Base-by-base conservation (phyloP, 192 early-diverging fungal species). In the Kickxella alabastrina region DNA sequence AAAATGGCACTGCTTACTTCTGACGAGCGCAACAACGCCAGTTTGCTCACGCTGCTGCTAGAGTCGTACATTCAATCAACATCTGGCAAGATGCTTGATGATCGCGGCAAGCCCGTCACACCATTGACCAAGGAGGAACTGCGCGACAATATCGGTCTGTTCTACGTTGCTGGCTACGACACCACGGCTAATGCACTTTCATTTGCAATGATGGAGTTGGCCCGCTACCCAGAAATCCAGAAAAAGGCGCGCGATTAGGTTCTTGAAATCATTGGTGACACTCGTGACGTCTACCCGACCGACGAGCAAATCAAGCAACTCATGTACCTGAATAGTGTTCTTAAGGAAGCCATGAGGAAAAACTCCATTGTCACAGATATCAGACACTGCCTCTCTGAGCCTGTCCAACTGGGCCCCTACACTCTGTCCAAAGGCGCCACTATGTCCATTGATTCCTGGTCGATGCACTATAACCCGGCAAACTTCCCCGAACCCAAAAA, bases 121-220 rank as follows among this genome's bases (percentile, higher is more conserved):
- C 61, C 72, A 15, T 67, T 75, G 71, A 67, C 64, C 3, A 58
- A 52, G 0, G 66, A 80, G 21, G 62, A 65, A 56, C 62, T 72
- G 25, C 68, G 76, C 55, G 69, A 77, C 52, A 79, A 82, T 34
- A 68, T 72, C 3, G 64, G 66, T 14, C 54, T 82, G 8, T 80
- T 81, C 65, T 82, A 75, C 64, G 63, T 82, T 18, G 81, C 81
- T 34, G 81, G 81, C 28, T 73, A 81, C 55, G 76, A 78, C 18
- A 62, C 76, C 17, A 75, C 77, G n/a, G 65, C 79, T 4, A 43
- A 58, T 23, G 52, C 69, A 2, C 37, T 82, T 4, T 51, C 60
- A 37, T 64, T 62, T 37, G 28, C 70, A 18, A 52, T 82, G 25
- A 70, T 68, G 38, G 59, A 75, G 47, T 62, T 84, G 19, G 82